phyloP scores from a whole-genome alignment of 2,329 filamentous ascomycete genomes.

The Colletotrichum lini region DNA sequence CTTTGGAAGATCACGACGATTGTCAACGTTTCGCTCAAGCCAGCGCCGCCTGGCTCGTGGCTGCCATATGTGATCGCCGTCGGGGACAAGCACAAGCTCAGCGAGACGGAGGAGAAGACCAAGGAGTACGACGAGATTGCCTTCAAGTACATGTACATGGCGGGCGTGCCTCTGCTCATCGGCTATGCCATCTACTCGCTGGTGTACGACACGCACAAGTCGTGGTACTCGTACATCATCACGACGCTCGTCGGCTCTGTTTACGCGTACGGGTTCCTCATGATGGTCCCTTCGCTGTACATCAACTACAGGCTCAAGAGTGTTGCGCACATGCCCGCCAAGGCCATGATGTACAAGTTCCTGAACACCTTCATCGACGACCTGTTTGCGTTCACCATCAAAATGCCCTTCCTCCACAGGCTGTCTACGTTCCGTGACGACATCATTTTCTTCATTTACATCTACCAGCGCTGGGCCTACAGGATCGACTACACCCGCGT shows the following conservation, averaged over 20 bases:
- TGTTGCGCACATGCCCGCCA: constrained; percentile 96
- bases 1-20: constrained; percentile 97
- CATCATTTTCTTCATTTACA: constrained; percentile 97
- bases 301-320: constrained; percentile 99
- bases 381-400: constrained; percentile 98
- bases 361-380: constrained; percentile 99
- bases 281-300: constrained; percentile 98
- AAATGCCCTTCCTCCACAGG: constrained; percentile 96
- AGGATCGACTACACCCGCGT: constrained; percentile 91
- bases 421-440: constrained; percentile 95
- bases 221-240: constrained; percentile 97
- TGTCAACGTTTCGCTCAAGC: constrained; percentile 87
- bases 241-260: constrained; percentile 95
- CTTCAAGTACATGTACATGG: constrained; percentile 96
- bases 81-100: constrained; percentile 97
- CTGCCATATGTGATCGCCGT: constrained; percentile 87
- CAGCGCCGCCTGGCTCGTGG: constrained; percentile 75
- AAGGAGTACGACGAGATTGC: constrained; percentile 98
- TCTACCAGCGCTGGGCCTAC: constrained; percentile 96
- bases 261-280: constrained; percentile 97
- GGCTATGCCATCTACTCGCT: constrained; percentile 94
- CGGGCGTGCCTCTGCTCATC: constrained; percentile 88
- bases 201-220: constrained; percentile 95
- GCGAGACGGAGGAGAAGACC: constrained; percentile 96
- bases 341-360: constrained; percentile 98